phyloP scores from a whole-genome alignment of 192 early-diverging fungal species.

The Backusella liffmaniae region DNA sequence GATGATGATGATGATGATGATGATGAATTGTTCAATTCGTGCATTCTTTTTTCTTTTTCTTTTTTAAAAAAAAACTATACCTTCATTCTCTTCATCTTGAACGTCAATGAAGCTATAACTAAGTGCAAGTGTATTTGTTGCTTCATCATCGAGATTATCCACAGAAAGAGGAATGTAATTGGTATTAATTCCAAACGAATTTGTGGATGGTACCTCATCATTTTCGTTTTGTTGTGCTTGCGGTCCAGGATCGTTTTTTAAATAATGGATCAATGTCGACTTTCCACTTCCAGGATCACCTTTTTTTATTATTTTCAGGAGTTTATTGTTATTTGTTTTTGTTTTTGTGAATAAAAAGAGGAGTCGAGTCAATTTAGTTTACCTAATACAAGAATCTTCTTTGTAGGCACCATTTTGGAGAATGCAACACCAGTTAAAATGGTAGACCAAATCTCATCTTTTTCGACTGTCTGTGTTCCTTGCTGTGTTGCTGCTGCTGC shows the following conservation, averaged over 20 bases:
- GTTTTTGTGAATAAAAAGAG: not conserved
- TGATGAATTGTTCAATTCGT: not conserved
- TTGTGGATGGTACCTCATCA: conserved; percentile 24
- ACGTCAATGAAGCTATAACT: conserved; percentile 84
- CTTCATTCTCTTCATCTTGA: conserved; percentile 87
- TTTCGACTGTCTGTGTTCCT: conserved; percentile 16
- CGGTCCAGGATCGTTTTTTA: conserved; percentile 48
- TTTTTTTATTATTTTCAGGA: not conserved
- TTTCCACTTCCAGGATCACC: conserved; percentile 84
- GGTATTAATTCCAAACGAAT: conserved; percentile 4
- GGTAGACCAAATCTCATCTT: conserved; percentile 74
- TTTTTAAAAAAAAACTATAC: conserved; percentile 24
- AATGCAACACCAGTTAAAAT: conserved; percentile 78
- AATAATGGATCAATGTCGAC: conserved; percentile 69
- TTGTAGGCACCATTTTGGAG: conserved; percentile 71
- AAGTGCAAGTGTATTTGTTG: conserved; percentile 57
- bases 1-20: not conserved
- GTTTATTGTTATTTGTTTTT: no score
- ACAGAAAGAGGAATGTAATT: conserved; percentile 9
- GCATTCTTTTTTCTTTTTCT: no score
- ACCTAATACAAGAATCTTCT: conserved; percentile 83
- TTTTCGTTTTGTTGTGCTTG: conserved; percentile 30
- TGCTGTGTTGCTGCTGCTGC: not conserved
- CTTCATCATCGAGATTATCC: conserved; percentile 14
- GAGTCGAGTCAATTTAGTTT: not conserved